Conservation (phyloP, 768 basidiomycete genomes). For the Crepidotus variabilis region DNA sequence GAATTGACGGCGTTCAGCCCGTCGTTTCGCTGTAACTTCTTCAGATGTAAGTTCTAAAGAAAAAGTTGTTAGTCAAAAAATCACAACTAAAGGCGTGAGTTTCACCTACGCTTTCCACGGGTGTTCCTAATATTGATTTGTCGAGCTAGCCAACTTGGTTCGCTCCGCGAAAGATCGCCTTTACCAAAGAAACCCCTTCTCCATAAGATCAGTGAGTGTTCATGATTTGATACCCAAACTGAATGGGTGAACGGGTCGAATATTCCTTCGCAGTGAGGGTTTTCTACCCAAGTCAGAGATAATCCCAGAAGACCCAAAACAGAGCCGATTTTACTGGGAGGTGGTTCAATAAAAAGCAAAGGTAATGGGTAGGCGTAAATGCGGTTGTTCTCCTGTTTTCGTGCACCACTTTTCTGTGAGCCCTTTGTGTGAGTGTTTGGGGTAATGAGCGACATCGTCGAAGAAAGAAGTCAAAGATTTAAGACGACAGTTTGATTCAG, state of each 20-base stretch:
- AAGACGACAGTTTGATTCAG: no score
- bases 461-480: background rate
- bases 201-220: constrained; percentile 75
- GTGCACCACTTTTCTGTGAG: constrained; percentile 46
- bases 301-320: constrained; percentile 54
- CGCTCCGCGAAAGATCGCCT: constrained; percentile 90
- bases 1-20: constrained; percentile 87
- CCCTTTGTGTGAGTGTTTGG: constrained; percentile 34
- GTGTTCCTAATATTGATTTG: constrained; percentile 64
- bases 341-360: constrained; percentile 41
- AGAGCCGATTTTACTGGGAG: constrained; percentile 38
- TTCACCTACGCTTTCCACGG: constrained; percentile 54
- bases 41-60: constrained; percentile 75
- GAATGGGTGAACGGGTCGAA: constrained; percentile 81
- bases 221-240: constrained; percentile 74
- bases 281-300: constrained; percentile 54
- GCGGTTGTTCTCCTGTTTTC: constrained; percentile 59
- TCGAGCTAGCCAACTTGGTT: constrained; percentile 88
- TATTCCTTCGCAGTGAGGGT: constrained; percentile 71
- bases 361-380: constrained; percentile 76
- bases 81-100: background rate
- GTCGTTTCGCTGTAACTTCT: constrained; percentile 83
- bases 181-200: constrained; percentile 95
- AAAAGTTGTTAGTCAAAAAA: background rate
- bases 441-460: constrained; percentile 45